Evolutionary conservation across 352 stramenopile species (phyloP), one percentile per base, ranked within the genome.

Genomic region (Aphanomyces euteiches): DNA sequence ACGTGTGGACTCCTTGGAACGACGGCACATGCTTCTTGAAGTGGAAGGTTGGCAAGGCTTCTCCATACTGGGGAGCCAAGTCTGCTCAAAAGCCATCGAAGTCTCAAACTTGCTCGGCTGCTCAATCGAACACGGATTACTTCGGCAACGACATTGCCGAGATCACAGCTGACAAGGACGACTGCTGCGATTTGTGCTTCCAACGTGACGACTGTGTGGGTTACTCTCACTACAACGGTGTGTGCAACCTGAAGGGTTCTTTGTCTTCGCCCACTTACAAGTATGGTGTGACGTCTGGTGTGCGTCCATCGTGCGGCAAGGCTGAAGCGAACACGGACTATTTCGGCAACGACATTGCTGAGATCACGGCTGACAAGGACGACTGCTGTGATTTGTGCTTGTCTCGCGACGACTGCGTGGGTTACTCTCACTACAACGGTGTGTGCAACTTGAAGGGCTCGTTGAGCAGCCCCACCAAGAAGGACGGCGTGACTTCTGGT

Each of bases 311-410:
- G 28, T 50, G 50, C 2, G 50, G 7, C 50, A 58, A 58, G 50
- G 17, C 50, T 28, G 1, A 58, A 58, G 1, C 7, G 36, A 19
- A 60, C 41, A 8, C 43, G 17, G 63, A 69, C 53, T 69, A 69
- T 47, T 69, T 50, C 21, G 63, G 63, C 47, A 69, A 69, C 37
- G 63, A 69, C 63, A 63, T 69, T n/a, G 40, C 36, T n/a, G n/a
- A 36, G 13, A 58, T 58, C 21, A 36, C 7, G 13, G 50, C 50
- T 36, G 50, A 58, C 7, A 19, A 8, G 7, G 7, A 19, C 50
- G 50, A 58, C 50, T 58, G 17, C 50, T 58, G 50, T 36, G 7
- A 1, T 1, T 58, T 58, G 50, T 58, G 50, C 50, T 58, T 58
- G 50, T 12, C 7, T 36, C 15, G 7, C 7, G 50, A 58, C 50